A percentile compares a stretch with the other conserved stretches of the same genome.
phyloP scores from a whole-genome alignment of 441 rosid genomes.

The Macaranga tanarius region DNA sequence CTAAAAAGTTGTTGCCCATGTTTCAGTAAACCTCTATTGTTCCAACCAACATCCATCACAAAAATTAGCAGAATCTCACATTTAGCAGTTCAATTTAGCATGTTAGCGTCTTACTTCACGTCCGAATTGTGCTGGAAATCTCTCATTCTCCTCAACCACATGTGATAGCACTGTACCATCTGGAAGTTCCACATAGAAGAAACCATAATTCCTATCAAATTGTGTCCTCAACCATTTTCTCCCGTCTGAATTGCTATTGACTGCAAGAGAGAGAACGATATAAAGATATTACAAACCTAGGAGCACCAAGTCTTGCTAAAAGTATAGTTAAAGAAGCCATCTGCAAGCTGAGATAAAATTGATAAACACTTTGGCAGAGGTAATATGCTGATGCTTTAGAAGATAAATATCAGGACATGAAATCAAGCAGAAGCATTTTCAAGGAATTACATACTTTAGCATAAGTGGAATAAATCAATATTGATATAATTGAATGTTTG shows the following conservation, averaged over 20 bases:
- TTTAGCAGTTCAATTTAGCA: not conserved
- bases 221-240: slow-evolving; percentile 69
- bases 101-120: slow-evolving; percentile 60
- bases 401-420: not conserved
- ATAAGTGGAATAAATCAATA: not conserved
- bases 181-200: slow-evolving; percentile 82
- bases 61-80: slow-evolving; percentile 3
- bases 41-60: not conserved
- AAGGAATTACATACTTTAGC: not conserved
- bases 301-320: not conserved
- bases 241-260: slow-evolving; percentile 47
- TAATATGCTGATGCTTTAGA: not conserved
- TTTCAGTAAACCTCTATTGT: not conserved
- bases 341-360: not conserved
- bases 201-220: slow-evolving; percentile 50
- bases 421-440: not conserved
- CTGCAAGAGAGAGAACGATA: slow-evolving; percentile 39
- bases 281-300: not conserved
- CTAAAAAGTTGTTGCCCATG: not conserved
- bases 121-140: slow-evolving; percentile 88
- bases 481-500: not conserved
- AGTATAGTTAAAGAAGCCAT: not conserved
- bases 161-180: slow-evolving; percentile 65
- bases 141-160: slow-evolving; percentile 67
- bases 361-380: not conserved